Evolutionary conservation across 1,139 yeast species (phyloP), one percentile per base, ranked within the genome.

Genomic region (Chernovozyma sophiae-reginae): DNA sequence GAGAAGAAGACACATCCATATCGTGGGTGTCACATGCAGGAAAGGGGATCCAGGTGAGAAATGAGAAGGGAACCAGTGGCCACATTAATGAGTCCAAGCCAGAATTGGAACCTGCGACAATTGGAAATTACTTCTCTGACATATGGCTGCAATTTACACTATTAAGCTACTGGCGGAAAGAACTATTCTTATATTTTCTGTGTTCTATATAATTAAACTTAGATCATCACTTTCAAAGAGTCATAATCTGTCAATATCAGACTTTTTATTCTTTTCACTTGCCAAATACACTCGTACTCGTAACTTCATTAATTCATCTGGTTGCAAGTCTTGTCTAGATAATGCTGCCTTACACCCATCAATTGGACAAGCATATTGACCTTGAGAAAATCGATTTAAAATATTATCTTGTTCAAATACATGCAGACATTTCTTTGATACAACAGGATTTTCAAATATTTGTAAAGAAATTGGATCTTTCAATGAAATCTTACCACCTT

Each of bases 401-500:
- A 82, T 62, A 23, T 76, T 68, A 4, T 51, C 58, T 34, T 62
- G 59, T 44, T 83, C 90, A 50, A 70, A 82, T 0, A 77, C 75
- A 55, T 84, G 94, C 1, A 65, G 63, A 55, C 94, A 84, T 29
- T 50, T 55, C 25, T 50, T 58, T 4, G 83, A 76, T 19, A 62
- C 68, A 47, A 75, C 64, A 1, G 94, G 92, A 3, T 59, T 58
- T 22, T 53, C 61, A 52, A 74, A 81, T 29, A 61, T 55, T 39
- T 69, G 63, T 43, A 74, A 55, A 0, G 87, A 76, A 11, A 83
- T 64, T 0, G 92, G 90, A 53, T 87, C 86, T 29, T 66, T 69
- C 38, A 84, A 55, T 31, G 80, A 77, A 15, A 84, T 64, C 36
- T 64, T 74, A 27, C 92, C 92, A 36, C 92, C 94, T 3, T 76